phyloP scores from a whole-genome alignment of 768 basidiomycete genomes.

The Paxillus rubicundulus region DNA sequence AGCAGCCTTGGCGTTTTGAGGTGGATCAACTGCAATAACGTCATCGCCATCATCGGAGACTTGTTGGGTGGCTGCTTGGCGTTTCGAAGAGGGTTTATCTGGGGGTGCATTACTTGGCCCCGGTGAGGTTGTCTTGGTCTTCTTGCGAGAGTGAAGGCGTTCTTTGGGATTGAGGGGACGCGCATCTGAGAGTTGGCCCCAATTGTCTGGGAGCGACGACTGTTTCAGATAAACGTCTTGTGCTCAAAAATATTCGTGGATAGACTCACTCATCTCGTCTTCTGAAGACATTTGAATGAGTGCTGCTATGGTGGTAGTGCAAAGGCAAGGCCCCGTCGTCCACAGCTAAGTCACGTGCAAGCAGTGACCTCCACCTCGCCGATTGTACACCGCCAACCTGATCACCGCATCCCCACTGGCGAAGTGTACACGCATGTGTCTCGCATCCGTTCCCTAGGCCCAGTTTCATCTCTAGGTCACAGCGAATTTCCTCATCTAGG shows the following conservation, averaged over 20 bases:
- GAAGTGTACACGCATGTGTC: slow-evolving; percentile 57
- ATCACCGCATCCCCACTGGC: slow-evolving; percentile 50
- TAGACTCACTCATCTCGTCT: slow-evolving; percentile 30
- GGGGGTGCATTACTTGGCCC: slow-evolving; percentile 10
- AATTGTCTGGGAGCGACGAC: slow-evolving; percentile 19
- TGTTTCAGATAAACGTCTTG: slow-evolving; percentile 25
- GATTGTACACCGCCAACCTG: slow-evolving; percentile 23
- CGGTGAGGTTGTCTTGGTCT: slow-evolving; percentile 12
- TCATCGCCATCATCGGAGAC: slow-evolving; percentile 2
- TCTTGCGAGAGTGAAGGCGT: slow-evolving; percentile 21
- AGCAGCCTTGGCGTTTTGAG: slow-evolving; percentile 4
- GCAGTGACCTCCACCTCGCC: too few species aligned
- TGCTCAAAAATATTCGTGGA: neutral
- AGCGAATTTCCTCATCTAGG: slow-evolving; percentile 43
- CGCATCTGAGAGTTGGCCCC: slow-evolving; percentile 13
- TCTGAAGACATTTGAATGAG: slow-evolving; percentile 28
- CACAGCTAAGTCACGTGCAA: slow-evolving; percentile 4
- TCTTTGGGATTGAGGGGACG: slow-evolving; percentile 10
- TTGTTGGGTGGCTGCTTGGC: neutral
- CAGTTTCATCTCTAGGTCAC: too few species aligned
- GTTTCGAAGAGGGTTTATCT: slow-evolving; percentile 20
- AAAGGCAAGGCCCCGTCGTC: too few species aligned
- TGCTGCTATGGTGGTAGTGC: neutral
- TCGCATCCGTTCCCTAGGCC: slow-evolving; percentile 65
- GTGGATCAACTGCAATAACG: slow-evolving; percentile 3